phyloP scores from a whole-genome alignment of 106 monocot genomes.

The Dendrobium huoshanense region DNA sequence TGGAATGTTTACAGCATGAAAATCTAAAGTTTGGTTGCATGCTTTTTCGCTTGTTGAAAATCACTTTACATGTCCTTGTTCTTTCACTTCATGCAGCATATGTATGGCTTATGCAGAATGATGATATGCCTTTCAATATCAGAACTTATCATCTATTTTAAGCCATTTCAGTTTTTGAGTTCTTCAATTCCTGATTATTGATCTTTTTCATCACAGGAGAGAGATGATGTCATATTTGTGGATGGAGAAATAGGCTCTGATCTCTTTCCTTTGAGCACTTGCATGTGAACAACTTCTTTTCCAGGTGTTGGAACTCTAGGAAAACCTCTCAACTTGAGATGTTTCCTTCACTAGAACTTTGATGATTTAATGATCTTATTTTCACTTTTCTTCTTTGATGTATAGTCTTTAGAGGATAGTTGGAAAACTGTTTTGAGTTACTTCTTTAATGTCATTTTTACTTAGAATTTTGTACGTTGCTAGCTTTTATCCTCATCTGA shows the following conservation, averaged over 20 bases:
- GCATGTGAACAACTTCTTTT: neutral
- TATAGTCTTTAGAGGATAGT: neutral
- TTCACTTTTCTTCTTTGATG: neutral
- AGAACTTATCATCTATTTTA: too few relatives aligned
- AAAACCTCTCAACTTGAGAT: slow-evolving; percentile 2
- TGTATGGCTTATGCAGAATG: too few relatives aligned
- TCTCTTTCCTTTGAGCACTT: slow-evolving; percentile 10
- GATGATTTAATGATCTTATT: neutral
- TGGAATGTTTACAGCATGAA: too few relatives aligned
- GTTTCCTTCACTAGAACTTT: neutral
- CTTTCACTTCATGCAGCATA: too few relatives aligned
- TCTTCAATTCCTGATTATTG: neutral
- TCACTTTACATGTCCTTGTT: too few relatives aligned
- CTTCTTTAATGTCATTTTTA: neutral
- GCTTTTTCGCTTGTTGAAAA: too few relatives aligned
- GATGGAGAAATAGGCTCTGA: slow-evolving; percentile 8
- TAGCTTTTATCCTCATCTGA: neutral
- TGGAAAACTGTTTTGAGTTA: neutral
- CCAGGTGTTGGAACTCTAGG: neutral
- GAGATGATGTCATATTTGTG: slow-evolving; percentile 2
- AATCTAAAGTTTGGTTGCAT: too few relatives aligned
- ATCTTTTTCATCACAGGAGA: slow-evolving; percentile 6
- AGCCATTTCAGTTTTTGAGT: too few relatives aligned
- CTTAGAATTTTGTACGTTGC: neutral
- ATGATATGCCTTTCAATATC: too few relatives aligned